Base-by-base conservation (phyloP, 225 moss, liverwort and hornwort genomes). In the Pleurozium schreberi region DNA sequence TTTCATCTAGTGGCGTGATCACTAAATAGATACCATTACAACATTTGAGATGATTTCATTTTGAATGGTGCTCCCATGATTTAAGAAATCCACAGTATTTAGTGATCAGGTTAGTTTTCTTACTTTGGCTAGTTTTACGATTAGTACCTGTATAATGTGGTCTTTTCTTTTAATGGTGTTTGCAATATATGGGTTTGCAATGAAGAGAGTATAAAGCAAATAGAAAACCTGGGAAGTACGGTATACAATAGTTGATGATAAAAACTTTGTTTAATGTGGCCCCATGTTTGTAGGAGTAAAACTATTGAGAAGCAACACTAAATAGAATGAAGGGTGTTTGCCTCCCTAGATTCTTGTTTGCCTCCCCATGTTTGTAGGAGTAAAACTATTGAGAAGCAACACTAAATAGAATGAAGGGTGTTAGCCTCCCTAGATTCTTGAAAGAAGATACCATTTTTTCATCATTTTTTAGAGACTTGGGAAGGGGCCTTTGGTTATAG, bases 171-270 rank as follows among this genome's bases (percentile, higher is more conserved):
- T n/a, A n/a, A n/a, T n/a, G n/a, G n/a, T n/a, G n/a, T n/a, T n/a
- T n/a, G n/a, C n/a, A n/a, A n/a, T n/a, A n/a, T n/a, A n/a, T n/a
- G n/a, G n/a, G n/a, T n/a, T n/a, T n/a, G n/a, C n/a, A n/a, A n/a
- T n/a, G n/a, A n/a, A n/a, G n/a, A n/a, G n/a, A n/a, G n/a, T n/a
- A n/a, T n/a, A n/a, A n/a, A n/a, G n/a, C n/a, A n/a, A n/a, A n/a
- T n/a, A n/a, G n/a, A n/a, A n/a, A n/a, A n/a, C 14, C 0, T 42
- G 3, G 3, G 5, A 70, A 70, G 14, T 14, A 14, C 0, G 0
- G 2, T 69, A 0, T 69, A 40, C 4, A 42, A 0, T 14, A 70
- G 5, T 26, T 40, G 3, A 42, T 38, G 16, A 67, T 38, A 21
- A 38, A 67, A 38, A 6, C 38, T 38, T 1, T 67, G 6, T 21